Conservation (phyloP, 768 basidiomycete genomes). For the Mrakia frigida region DNA sequence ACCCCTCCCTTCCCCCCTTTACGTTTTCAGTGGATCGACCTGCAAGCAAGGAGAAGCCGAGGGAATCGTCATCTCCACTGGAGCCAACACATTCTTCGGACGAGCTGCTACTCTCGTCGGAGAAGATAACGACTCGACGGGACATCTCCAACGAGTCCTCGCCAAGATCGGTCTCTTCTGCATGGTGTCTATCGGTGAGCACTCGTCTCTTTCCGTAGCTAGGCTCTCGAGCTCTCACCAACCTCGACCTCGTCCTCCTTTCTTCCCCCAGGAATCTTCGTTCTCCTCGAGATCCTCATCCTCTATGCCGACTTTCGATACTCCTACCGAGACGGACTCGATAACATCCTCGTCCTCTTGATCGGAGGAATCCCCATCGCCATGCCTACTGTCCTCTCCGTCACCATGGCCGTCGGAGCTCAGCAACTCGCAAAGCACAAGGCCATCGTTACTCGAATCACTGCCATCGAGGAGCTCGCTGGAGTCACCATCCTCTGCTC, state of each 20-base stretch:
- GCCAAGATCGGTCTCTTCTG: constrained; percentile 98
- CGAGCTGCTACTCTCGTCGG: constrained; percentile 98
- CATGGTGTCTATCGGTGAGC: constrained; percentile 70
- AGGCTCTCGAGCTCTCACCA: too few relatives aligned
- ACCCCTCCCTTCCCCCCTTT: background rate
- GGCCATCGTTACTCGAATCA: constrained; percentile 99
- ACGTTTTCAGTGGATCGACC: constrained; percentile 79
- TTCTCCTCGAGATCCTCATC: constrained; percentile 86
- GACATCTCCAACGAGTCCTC: constrained; percentile 97
- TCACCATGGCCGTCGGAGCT: constrained; percentile 97
- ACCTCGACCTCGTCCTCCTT: too few relatives aligned
- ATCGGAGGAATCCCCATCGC: constrained; percentile 99
- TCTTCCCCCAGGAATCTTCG: constrained; percentile 56
- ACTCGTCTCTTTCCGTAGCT: too few relatives aligned
- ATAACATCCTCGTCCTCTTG: constrained; percentile 96
- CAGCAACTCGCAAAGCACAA: constrained; percentile 99
- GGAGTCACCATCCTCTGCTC: constrained; percentile 98
- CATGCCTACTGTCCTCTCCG: constrained; percentile 90
- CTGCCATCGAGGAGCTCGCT: constrained; percentile 95
- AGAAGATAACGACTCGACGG: constrained; percentile 93
- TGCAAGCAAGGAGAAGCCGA: constrained; percentile 99
- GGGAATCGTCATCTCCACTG: constrained; percentile 96
- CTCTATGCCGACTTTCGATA: constrained; percentile 90
- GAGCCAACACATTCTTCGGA: constrained; percentile 93
- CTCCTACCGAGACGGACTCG: constrained; percentile 84